Evolutionary conservation across 495 filamentous ascomycete species (phyloP).

Genomic region (Chaetomidium leptoderma): DNA sequence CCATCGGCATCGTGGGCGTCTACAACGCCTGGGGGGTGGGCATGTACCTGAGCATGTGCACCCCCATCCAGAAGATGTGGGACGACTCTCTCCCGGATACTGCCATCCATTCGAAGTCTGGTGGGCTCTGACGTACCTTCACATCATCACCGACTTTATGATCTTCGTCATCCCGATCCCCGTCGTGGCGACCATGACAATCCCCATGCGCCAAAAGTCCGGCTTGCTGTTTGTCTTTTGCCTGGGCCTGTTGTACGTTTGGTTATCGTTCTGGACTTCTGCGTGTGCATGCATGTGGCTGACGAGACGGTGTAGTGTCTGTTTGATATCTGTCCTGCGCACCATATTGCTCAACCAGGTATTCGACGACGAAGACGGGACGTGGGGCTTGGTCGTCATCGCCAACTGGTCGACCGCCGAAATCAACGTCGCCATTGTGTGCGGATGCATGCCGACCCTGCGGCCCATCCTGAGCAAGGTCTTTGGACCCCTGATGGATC

Average conservation of each 20-base stretch:
- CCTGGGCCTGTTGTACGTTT: slow-evolving; percentile 18
- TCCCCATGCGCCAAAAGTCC: slow-evolving; percentile 35
- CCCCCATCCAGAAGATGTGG: slow-evolving; percentile 31
- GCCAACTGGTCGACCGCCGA: slow-evolving; percentile 48
- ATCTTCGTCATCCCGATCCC: slow-evolving; percentile 45
- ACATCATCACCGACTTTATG: slow-evolving; percentile 38
- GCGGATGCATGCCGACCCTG: slow-evolving; percentile 39
- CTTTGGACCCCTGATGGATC: not conserved
- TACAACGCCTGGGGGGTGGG: slow-evolving; percentile 26
- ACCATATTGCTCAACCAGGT: slow-evolving; percentile 39
- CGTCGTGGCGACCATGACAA: slow-evolving; percentile 40
- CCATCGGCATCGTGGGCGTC: slow-evolving; percentile 25
- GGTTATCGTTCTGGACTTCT: not conserved
- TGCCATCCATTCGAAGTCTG: slow-evolving; percentile 35
- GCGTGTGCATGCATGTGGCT: not conserved
- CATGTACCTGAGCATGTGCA: slow-evolving; percentile 30
- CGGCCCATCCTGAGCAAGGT: not conserved
- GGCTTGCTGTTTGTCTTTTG: slow-evolving; percentile 21
- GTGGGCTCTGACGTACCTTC: slow-evolving; percentile 33
- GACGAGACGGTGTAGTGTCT: slow-evolving; percentile 10
- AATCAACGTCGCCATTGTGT: slow-evolving; percentile 45
- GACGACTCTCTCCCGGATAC: slow-evolving; percentile 28
- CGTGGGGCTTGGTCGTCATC: slow-evolving; percentile 39
- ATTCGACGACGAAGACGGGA: slow-evolving; percentile 29
- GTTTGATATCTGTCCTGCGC: slow-evolving; percentile 23